phyloP scores from a whole-genome alignment of 2,329 filamentous ascomycete genomes.

The Ceratocystis harringtonii region DNA sequence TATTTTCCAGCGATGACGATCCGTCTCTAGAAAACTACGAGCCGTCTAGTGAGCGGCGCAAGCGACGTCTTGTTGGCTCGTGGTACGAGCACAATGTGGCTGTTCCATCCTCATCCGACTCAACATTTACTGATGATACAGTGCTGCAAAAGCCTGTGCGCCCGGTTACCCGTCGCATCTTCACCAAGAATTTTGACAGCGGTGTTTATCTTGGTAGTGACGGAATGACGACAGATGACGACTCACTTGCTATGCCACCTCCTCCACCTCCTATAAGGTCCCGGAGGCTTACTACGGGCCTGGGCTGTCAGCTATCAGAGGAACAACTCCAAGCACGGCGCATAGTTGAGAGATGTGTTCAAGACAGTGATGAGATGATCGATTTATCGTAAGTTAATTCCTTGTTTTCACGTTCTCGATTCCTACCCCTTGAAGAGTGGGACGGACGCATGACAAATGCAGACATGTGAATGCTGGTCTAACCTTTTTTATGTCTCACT shows the following conservation, averaged over 20 bases:
- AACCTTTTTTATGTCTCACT: slow-evolving; percentile 8
- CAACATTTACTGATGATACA: slow-evolving; percentile 29
- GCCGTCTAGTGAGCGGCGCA: slow-evolving; percentile 33
- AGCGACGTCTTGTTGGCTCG: slow-evolving; percentile 50
- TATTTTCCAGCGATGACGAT: slow-evolving; percentile 61
- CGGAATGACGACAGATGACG: slow-evolving; percentile 8
- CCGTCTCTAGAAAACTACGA: slow-evolving; percentile 49
- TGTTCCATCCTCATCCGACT: slow-evolving; percentile 36
- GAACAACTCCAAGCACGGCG: slow-evolving; percentile 32
- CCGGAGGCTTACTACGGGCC: slow-evolving; percentile 11
- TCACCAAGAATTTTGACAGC: slow-evolving; percentile 50
- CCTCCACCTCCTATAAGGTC: not conserved
- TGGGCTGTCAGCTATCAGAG: slow-evolving; percentile 22
- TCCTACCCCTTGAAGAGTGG: not conserved
- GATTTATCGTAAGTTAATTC: slow-evolving; percentile 41
- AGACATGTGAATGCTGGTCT: slow-evolving; percentile 3
- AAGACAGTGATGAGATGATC: slow-evolving; percentile 42
- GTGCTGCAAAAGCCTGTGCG: slow-evolving; percentile 22
- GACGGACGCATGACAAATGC: not conserved
- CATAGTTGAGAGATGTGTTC: slow-evolving; percentile 38
- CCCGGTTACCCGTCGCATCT: slow-evolving; percentile 34
- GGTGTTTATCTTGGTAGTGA: slow-evolving; percentile 53
- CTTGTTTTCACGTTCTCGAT: not conserved
- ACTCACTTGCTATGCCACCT: slow-evolving; percentile 4
- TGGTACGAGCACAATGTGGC: slow-evolving; percentile 44